Evolutionary conservation across 176 grass and related monocot species (phyloP).

Genomic region (Dactylis glomerata): DNA sequence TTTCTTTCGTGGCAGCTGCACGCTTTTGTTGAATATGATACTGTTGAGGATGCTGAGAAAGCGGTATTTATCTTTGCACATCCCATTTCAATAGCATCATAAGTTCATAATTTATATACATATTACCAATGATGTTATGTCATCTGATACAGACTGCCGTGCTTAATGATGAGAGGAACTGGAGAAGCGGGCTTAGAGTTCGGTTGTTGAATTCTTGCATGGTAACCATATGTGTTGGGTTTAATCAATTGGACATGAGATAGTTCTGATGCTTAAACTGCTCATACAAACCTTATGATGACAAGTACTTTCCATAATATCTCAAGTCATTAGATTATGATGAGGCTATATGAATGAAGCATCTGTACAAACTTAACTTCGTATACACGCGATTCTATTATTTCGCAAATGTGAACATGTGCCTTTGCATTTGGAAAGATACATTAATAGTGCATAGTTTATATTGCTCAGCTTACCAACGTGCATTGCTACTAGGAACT

Average conservation of each 20-base stretch:
- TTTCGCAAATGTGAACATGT: neutral
- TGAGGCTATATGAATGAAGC: neutral
- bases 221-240: conserved; percentile 32
- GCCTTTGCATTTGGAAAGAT: conserved; percentile 1
- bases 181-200: conserved; percentile 94
- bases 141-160: conserved; percentile 55
- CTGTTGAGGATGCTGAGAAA: conserved; percentile 80
- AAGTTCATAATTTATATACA: neutral
- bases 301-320: conserved; percentile 4
- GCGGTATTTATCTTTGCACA: conserved; percentile 53
- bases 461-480: neutral
- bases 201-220: conserved; percentile 77
- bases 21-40: conserved; percentile 97
- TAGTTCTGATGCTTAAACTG: neutral
- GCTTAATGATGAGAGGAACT: conserved; percentile 98
- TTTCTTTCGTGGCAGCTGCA: conserved; percentile 61
- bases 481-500: neutral
- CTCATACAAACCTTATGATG: conserved; percentile 15
- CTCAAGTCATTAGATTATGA: neutral
- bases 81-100: neutral
- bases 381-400: neutral
- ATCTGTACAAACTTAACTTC: conserved; percentile 4
- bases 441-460: conserved; percentile 3
- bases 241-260: conserved; percentile 20
- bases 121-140: conserved; percentile 21